phyloP scores from a whole-genome alignment of 306 rosid genomes.

The Parietaria judaica region DNA sequence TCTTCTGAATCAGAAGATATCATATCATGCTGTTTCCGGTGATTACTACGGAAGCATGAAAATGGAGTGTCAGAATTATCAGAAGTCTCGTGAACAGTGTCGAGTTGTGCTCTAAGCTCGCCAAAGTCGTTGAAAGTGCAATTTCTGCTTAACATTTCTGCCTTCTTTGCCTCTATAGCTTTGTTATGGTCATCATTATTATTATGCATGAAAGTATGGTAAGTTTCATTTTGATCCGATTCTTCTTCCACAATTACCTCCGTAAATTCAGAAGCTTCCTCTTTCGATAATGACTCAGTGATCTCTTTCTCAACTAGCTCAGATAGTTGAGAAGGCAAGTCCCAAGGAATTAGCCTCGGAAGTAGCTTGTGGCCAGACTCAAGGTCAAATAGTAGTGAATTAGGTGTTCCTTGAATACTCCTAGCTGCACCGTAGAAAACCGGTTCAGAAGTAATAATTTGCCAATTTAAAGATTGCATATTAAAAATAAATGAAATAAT shows the following conservation, averaged over 20 bases:
- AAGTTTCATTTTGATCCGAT: conserved; percentile 27
- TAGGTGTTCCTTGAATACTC: conserved; percentile 30
- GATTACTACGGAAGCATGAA: conserved; percentile 24
- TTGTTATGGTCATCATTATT: conserved; percentile 13
- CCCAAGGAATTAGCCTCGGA: conserved; percentile 78
- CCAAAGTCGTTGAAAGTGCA: conserved; percentile 39
- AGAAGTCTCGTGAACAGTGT: conserved; percentile 31
- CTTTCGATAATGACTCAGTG: conserved; percentile 31
- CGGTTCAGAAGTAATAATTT: background rate
- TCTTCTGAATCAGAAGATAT: conserved; percentile 64
- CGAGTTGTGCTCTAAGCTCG: conserved; percentile 38
- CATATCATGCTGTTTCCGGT: conserved; percentile 37
- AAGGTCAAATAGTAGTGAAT: conserved; percentile 63
- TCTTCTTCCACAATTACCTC: conserved; percentile 32
- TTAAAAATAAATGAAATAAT: too few relatives aligned
- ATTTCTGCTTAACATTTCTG: conserved; percentile 45
- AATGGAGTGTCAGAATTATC: conserved; percentile 37
- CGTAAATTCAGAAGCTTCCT: conserved; percentile 33
- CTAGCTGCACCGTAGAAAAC: conserved; percentile 38
- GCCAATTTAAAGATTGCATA: too few relatives aligned
- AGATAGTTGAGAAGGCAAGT: conserved; percentile 62
- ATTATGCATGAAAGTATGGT: conserved; percentile 20
- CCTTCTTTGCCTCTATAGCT: conserved; percentile 41
- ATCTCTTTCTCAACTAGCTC: conserved; percentile 64
- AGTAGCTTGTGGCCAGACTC: conserved; percentile 64